Conservation (phyloP, 2,329 filamentous ascomycete species). For the Pestalotiopsis sp. region DNA sequence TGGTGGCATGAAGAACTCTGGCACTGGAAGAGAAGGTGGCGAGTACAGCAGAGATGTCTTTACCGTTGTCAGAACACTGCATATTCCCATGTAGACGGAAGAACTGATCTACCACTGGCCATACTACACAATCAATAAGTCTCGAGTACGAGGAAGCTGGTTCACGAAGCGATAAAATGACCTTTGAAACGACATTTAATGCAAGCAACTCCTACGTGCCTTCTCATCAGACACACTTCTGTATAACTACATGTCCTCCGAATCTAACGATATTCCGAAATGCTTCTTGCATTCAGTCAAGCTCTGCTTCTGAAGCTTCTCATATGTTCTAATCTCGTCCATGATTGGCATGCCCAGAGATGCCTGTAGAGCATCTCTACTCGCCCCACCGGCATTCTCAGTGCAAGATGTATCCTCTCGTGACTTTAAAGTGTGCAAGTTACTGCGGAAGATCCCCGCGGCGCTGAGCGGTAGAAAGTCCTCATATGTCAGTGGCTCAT, state of each 20-base stretch:
- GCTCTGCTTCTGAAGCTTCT: background rate
- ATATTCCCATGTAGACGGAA: constrained; percentile 22
- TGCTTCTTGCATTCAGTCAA: background rate
- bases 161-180: too few species aligned
- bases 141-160: background rate
- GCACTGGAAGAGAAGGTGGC: constrained; percentile 33
- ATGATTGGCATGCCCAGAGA: background rate
- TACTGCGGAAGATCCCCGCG: constrained; percentile 7
- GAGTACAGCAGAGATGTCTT: constrained; percentile 36
- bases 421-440: background rate
- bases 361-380: background rate
- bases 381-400: too few species aligned
- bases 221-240: background rate
- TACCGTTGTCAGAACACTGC: constrained; percentile 32
- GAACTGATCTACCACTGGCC: background rate
- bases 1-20: constrained; percentile 36
- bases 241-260: background rate
- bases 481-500: constrained; percentile 9
- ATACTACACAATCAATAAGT: background rate
- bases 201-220: background rate
- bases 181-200: too few species aligned
- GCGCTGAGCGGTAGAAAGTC: constrained; percentile 9
- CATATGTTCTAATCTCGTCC: background rate
- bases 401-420: background rate
- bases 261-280: background rate